Evolutionary conservation across 2,329 filamentous ascomycete genomes (phyloP).

Genomic region (Sphaerostilbella broomeana): DNA sequence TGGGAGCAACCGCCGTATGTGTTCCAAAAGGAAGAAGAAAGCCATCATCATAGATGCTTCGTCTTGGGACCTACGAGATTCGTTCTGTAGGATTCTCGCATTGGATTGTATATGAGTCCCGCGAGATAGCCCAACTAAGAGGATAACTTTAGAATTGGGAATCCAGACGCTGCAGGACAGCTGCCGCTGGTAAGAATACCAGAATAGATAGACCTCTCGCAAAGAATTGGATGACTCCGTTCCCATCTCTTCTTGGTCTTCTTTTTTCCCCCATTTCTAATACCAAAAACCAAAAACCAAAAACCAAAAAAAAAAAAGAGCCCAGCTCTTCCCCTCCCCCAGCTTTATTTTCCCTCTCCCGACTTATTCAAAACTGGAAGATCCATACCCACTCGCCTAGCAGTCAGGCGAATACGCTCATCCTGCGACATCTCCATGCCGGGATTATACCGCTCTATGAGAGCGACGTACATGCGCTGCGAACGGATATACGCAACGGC

Average conservation of each 20-base stretch:
- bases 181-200: too few species aligned
- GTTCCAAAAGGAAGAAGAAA: too few species aligned
- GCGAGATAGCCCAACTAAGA: too few species aligned
- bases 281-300: not conserved
- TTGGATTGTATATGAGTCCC: too few species aligned
- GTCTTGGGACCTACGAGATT: too few species aligned
- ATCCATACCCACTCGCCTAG: constrained; percentile 84
- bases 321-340: not conserved
- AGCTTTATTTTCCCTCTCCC: not conserved
- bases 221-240: too few species aligned
- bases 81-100: too few species aligned
- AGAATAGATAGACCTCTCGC: too few species aligned
- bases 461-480: constrained; percentile 74
- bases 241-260: not conserved
- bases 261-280: not conserved
- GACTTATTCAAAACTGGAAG: constrained; percentile 47
- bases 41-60: too few species aligned
- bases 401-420: constrained; percentile 77
- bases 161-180: too few species aligned
- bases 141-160: too few species aligned
- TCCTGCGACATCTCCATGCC: constrained; percentile 82
- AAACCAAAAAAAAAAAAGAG: not conserved
- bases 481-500: constrained; percentile 72
- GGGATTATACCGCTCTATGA: constrained; percentile 90
- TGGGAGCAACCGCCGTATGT: too few species aligned